Evolutionary conservation across 192 early-diverging fungal species (phyloP).

Genomic region (Coemansia biformis): DNA sequence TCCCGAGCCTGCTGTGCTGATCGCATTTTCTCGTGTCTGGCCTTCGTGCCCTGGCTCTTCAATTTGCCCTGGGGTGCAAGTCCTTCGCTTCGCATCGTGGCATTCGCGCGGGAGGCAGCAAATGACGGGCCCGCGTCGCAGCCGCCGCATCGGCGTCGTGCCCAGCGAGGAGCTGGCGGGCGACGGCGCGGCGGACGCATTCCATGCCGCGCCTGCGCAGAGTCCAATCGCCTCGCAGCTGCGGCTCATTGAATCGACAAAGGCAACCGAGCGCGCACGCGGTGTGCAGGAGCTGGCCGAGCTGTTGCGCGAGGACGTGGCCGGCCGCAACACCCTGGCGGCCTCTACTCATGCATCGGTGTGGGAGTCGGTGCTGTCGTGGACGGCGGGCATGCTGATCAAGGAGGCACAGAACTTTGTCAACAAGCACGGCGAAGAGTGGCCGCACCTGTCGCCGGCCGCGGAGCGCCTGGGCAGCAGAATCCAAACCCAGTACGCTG

Average conservation of each 20-base stretch:
- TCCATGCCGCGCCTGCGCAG: neutral
- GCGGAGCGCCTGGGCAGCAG: constrained; percentile 21
- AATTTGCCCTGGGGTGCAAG: too few species aligned
- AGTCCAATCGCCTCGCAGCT: constrained; percentile 27
- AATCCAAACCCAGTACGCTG: constrained; percentile 44
- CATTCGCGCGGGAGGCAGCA: too few species aligned
- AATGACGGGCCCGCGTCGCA: constrained; percentile 16
- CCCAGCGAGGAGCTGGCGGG: constrained; percentile 20
- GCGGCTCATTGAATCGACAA: constrained; percentile 34
- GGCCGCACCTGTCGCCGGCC: constrained; percentile 22
- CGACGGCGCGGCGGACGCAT: neutral
- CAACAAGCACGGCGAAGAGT: constrained; percentile 31
- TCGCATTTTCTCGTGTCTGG: too few species aligned
- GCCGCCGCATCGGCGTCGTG: constrained; percentile 35
- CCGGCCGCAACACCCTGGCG: constrained; percentile 7
- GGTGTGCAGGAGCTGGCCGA: constrained; percentile 38
- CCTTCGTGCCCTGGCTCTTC: too few species aligned
- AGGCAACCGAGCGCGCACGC: constrained; percentile 36
- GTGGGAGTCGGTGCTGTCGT: constrained; percentile 39
- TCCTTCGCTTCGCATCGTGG: too few species aligned
- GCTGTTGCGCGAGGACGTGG: constrained; percentile 33
- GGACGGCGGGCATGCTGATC: constrained; percentile 40
- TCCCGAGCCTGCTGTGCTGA: too few species aligned
- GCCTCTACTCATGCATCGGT: constrained; percentile 13
- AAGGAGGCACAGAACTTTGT: constrained; percentile 36